Evolutionary conservation across 805 yeast genomes (phyloP), one percentile per base, ranked within the genome.

Genomic region (Saturnispora silvae): DNA sequence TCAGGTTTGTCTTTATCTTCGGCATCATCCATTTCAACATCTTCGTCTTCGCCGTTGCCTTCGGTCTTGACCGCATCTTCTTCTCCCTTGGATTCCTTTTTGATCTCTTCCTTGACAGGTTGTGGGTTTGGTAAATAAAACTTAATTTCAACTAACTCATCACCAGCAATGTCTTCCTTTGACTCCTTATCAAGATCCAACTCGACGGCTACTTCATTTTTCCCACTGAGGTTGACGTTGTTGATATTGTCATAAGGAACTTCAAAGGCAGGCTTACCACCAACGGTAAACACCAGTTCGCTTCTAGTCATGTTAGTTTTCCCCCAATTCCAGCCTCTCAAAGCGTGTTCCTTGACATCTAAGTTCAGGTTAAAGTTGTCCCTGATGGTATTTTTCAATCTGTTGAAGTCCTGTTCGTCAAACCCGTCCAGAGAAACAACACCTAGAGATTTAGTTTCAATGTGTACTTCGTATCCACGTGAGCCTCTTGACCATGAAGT

Each of bases 271-370:
- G 98, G 97, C 51, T 82, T 79, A 48, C 85, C 85, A 52, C 82
- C 82, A 17, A 87, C 77, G 40, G 77, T 75, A 60, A 92, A 87
- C 20, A 84, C 74, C 57, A 92, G 65, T 58, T 92, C 98, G 49
- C 85, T 83, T 57, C 95, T 74, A 16, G 94, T 95, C 54, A 92
- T 73, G 56, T 87, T 95, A 13, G 89, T 69, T 45, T 80, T 77
- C 38, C 99, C 99, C 98, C 98, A 92, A 60, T 92, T 92, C 98
- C 98, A 92, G 23, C 99, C 99, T 63, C 96, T 75, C 46, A 92
- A 64, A 4, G 96, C 81, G 60, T 92, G 98, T 51, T 89, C 97
- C 50, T 70, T 75, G 44, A 72, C 79, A 49, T 92, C 97, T 41
- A 92, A 67, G 39, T 72, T 72, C 30, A 83, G 64, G 37, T 61